Evolutionary conservation across 1,284 basidiomycete genomes (phyloP).

Genomic region (Sphagnurus paluster): DNA sequence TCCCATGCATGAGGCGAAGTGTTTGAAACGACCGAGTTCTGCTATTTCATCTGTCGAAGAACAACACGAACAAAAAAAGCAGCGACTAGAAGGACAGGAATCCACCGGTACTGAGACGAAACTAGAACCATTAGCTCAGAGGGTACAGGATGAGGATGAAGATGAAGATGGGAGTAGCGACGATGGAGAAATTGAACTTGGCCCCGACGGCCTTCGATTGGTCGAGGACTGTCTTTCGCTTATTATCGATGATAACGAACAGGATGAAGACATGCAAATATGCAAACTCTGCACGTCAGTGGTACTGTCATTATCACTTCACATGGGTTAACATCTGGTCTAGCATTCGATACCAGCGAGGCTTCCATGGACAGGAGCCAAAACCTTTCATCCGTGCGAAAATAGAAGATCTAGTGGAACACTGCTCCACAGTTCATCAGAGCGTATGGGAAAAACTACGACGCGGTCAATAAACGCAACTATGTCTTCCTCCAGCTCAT

Average conservation of each 20-base stretch:
- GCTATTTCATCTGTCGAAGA: conserved; percentile 2
- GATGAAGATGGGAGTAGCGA: conserved; percentile 32
- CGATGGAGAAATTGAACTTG: conserved; percentile 34
- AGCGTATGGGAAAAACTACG: conserved; percentile 34
- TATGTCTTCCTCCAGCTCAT: background rate
- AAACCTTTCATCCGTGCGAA: conserved; percentile 29
- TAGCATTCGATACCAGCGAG: conserved; percentile 30
- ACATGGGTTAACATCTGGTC: too few species aligned
- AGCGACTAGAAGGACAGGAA: conserved; percentile 11
- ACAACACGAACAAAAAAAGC: conserved; percentile 15
- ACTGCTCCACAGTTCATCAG: conserved; percentile 34
- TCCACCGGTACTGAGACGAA: background rate
- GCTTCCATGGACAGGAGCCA: conserved; percentile 26
- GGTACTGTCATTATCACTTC: too few species aligned
- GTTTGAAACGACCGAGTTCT: conserved; percentile 14
- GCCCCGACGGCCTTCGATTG: conserved; percentile 37
- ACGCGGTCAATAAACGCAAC: conserved; percentile 11
- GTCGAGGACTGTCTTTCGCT: conserved; percentile 45
- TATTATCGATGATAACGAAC: conserved; percentile 44
- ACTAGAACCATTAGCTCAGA: background rate
- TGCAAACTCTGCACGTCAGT: conserved; percentile 57
- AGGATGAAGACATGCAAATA: conserved; percentile 34
- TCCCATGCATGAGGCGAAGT: conserved; percentile 4
- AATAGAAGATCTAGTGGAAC: conserved; percentile 33
- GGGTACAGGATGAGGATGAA: conserved; percentile 15